These are phyloP conservation scores for Moricandia moricandioides DNA, from an alignment of 345 rosid species.

Conservation along the genomic window DNA sequence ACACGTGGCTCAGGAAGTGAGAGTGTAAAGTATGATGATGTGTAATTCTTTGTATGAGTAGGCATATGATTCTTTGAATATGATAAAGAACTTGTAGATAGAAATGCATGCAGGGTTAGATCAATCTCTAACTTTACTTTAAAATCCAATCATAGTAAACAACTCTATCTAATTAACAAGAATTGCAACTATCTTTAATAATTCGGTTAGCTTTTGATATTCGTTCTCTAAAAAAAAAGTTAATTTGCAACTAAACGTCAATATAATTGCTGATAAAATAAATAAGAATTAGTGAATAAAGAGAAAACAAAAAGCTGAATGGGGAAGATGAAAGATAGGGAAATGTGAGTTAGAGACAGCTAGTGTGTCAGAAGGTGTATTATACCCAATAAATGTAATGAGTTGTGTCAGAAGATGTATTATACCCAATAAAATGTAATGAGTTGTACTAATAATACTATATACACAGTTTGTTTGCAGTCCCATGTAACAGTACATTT, in stretches of 20 bases:
- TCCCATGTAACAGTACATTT: constrained; percentile 9
- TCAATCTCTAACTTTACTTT: background rate
- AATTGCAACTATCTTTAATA: background rate
- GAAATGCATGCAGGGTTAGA: background rate
- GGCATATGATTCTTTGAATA: constrained; percentile 31
- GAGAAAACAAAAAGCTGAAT: constrained; percentile 12
- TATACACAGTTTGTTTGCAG: background rate
- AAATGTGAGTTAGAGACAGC: constrained; percentile 38
- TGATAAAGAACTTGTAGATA: background rate
- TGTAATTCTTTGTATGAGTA: constrained; percentile 34
- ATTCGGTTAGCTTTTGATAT: background rate
- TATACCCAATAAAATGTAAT: constrained; percentile 20
- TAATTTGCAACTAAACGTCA: background rate
- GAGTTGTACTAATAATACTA: background rate
- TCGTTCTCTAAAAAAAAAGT: background rate
- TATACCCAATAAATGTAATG: constrained; percentile 18
- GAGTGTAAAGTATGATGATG: constrained; percentile 35
- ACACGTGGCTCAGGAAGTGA: constrained; percentile 7
- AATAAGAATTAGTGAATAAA: constrained; percentile 18
- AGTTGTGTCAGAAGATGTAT: constrained; percentile 28
- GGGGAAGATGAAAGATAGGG: constrained; percentile 36
- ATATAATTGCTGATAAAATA: background rate
- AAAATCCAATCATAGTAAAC: background rate
- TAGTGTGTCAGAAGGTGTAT: constrained; percentile 36
- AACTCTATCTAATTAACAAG: background rate